These are phyloP conservation scores for Euphorbia corollata DNA, from an alignment of 441 rosid species.

Conservation along the genomic window DNA sequence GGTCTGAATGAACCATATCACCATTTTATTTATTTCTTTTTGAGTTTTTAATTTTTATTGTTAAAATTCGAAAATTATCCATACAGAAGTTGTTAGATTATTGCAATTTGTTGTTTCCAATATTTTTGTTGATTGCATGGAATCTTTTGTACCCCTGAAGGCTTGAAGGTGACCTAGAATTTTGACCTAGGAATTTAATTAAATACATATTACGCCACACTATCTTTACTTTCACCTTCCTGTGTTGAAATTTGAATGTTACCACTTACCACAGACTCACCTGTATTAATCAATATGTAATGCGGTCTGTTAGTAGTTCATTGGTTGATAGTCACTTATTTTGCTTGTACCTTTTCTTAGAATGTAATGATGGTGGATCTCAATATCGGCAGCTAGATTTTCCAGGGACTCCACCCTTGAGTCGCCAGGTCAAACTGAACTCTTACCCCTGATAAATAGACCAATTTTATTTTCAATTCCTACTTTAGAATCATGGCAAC, in stretches of 20 bases:
- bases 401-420: slow-evolving; percentile 57
- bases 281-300: neutral
- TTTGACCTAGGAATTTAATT: neutral
- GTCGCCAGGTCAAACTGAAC: slow-evolving; percentile 49
- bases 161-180: slow-evolving; percentile 1
- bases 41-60: neutral
- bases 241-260: slow-evolving; percentile 4
- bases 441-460: slow-evolving; percentile 9
- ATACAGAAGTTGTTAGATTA: neutral
- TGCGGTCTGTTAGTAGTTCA: neutral
- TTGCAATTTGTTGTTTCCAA: slow-evolving; percentile 8
- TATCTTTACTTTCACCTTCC: neutral
- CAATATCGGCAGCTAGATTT: slow-evolving; percentile 70
- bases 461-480: neutral
- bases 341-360: slow-evolving; percentile 31
- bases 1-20: neutral
- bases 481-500: neutral
- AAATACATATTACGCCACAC: neutral
- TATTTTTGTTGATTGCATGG: neutral
- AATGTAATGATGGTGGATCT: slow-evolving; percentile 53
- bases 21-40: neutral
- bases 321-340: slow-evolving; percentile 11
- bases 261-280: neutral
- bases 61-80: neutral
- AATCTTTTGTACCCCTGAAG: neutral